phyloP scores from a whole-genome alignment of 163 green algal genomes.

The Volvox carteri region DNA sequence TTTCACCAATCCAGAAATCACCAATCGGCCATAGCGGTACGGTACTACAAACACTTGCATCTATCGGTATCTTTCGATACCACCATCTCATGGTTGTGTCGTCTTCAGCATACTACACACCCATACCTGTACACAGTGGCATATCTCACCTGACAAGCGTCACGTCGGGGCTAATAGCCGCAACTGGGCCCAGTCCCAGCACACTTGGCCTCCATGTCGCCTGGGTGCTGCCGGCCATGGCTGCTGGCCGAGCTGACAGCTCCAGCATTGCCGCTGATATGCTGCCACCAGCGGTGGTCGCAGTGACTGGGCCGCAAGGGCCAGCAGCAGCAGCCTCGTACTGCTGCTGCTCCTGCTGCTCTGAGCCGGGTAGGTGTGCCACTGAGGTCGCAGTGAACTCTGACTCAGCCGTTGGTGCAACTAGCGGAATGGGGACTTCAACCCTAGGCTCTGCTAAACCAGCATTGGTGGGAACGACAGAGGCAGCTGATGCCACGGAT shows the following conservation, averaged over 20 bases:
- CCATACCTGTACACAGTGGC: too few species aligned
- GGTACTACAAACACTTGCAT: too few species aligned
- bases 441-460: not conserved
- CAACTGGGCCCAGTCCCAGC: not conserved
- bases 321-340: not conserved
- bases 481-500: too few species aligned
- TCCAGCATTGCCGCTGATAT: constrained; percentile 21
- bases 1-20: too few species aligned
- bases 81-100: too few species aligned
- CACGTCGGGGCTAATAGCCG: not conserved
- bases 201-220: not conserved
- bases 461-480: not conserved
- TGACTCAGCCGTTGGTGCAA: not conserved
- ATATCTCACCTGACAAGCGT: not conserved
- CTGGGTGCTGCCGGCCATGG: not conserved
- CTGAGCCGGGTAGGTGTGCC: not conserved
- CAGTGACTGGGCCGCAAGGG: not conserved
- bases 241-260: not conserved
- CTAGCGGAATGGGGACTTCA: not conserved
- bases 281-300: not conserved
- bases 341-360: not conserved
- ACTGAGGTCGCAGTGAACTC: not conserved
- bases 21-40: too few species aligned
- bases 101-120: too few species aligned
- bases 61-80: too few species aligned